These are phyloP conservation scores for Phytophthora idaei DNA, from an alignment of 352 stramenopile species.

Conservation along the genomic window DNA sequence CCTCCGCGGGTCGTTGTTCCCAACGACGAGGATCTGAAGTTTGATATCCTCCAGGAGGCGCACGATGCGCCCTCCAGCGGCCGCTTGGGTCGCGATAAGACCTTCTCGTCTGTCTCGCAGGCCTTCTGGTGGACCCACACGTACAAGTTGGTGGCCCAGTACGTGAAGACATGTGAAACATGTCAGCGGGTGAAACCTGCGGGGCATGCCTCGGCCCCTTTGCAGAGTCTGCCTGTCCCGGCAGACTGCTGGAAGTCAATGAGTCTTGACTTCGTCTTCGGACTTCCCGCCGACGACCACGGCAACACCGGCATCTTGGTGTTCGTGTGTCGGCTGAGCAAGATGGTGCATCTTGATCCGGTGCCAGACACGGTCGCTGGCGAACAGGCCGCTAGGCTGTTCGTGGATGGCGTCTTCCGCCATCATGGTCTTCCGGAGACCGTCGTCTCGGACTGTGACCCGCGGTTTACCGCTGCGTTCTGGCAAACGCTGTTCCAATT, in stretches of 20 bases:
- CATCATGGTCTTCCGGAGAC: conserved; percentile 26
- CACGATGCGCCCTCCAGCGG: not conserved
- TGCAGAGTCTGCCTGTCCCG: conserved; percentile 17
- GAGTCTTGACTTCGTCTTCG: conserved; percentile 27
- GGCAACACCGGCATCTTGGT: conserved; percentile 30
- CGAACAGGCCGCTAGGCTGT: conserved; percentile 20
- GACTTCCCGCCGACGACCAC: conserved; percentile 9
- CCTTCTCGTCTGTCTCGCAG: not conserved
- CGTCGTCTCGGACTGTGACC: conserved; percentile 14
- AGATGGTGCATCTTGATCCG: conserved; percentile 32
- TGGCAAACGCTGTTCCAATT: conserved; percentile 19
- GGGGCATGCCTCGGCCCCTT: not conserved
- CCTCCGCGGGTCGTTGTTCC: not conserved
- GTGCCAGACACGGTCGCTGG: conserved; percentile 14
- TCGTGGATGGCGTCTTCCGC: conserved; percentile 32
- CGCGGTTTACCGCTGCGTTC: conserved; percentile 15
- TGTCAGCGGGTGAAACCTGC: not conserved
- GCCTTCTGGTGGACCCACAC: not conserved
- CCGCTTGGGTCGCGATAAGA: too few species aligned
- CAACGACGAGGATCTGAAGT: not conserved
- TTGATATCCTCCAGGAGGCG: not conserved
- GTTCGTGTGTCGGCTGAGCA: conserved; percentile 39
- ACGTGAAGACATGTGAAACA: not conserved
- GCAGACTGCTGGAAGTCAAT: conserved; percentile 32
- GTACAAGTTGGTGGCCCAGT: not conserved